Conservation (phyloP, 352 stramenopile species). For the Globisporangium nunn region DNA sequence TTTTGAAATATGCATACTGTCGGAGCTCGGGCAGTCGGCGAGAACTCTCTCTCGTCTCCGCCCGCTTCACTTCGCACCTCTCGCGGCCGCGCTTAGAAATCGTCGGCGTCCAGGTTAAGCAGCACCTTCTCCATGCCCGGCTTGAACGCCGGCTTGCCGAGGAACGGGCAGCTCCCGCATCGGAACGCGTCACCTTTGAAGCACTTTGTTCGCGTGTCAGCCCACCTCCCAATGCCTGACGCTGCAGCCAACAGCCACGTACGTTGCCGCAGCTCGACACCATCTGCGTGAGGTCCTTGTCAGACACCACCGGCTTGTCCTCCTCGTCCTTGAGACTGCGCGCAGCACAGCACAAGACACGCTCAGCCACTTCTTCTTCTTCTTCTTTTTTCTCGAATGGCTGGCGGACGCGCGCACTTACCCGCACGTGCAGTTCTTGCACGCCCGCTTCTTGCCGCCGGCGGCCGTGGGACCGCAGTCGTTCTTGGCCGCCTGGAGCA, state of each 20-base stretch:
- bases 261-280: conserved; percentile 83
- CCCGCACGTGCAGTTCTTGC: conserved; percentile 97
- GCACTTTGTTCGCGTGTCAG: conserved; percentile 49
- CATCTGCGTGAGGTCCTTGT: conserved; percentile 65
- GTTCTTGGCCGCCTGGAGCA: conserved; percentile 58
- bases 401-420: conserved; percentile 14
- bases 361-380: not conserved
- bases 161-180: conserved; percentile 94
- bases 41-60: not conserved
- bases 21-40: not conserved
- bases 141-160: conserved; percentile 96
- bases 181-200: conserved; percentile 96
- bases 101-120: conserved; percentile 74
- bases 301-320: conserved; percentile 64
- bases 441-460: conserved; percentile 88
- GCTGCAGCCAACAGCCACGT: conserved; percentile 12
- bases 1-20: not conserved
- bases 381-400: conserved; percentile 11
- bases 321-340: conserved; percentile 62
- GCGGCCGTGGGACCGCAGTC: conserved; percentile 67
- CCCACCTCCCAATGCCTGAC: too few relatives aligned
- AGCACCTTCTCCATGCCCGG: conserved; percentile 84
- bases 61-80: too few relatives aligned
- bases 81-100: conserved; percentile 38
- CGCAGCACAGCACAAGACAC: conserved; percentile 4